phyloP scores from a whole-genome alignment of 768 basidiomycete species.

The Leccinum obscurum region DNA sequence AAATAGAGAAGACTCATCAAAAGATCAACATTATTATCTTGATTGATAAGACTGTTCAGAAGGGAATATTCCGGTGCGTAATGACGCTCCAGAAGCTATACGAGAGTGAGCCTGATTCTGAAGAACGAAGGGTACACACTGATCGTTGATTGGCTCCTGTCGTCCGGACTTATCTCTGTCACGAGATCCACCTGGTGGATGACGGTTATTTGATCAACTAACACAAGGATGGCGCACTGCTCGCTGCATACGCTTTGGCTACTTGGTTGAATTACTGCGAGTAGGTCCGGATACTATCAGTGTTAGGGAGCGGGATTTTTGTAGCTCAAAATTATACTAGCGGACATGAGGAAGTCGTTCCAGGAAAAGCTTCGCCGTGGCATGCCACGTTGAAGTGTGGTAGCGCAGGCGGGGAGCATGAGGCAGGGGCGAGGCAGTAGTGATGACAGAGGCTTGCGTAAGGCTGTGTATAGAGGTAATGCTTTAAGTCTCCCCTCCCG shows the following conservation, averaged over 20 bases:
- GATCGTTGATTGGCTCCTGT: not conserved
- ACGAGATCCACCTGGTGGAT: slow-evolving; percentile 5
- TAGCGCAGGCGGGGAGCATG: no score
- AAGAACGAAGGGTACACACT: not conserved
- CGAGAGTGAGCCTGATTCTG: slow-evolving; percentile 13
- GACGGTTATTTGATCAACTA: slow-evolving; percentile 15
- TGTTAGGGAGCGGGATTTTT: not conserved
- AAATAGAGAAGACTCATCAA: no score
- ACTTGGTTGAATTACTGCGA: slow-evolving; percentile 11
- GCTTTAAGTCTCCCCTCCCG: no score
- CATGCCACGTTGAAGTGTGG: slow-evolving; percentile 19
- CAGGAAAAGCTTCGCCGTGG: not conserved
- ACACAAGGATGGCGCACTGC: slow-evolving; percentile 15
- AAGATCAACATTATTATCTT: no score
- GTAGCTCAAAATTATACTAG: slow-evolving; percentile 5
- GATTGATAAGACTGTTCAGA: no score
- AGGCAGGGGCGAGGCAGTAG: no score
- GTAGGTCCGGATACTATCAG: no score
- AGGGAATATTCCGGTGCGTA: slow-evolving; percentile 8
- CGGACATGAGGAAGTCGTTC: slow-evolving; percentile 12
- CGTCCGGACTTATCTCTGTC: slow-evolving; percentile 2
- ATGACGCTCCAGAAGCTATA: slow-evolving; percentile 24
- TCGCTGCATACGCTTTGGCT: slow-evolving; percentile 22
- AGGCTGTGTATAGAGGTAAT: no score
- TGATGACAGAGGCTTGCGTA: no score